A percentile compares a stretch with the other conserved stretches of the same genome.
phyloP scores from a whole-genome alignment of 1,284 basidiomycete species.

The Mycosarcoma mackinlayi region DNA sequence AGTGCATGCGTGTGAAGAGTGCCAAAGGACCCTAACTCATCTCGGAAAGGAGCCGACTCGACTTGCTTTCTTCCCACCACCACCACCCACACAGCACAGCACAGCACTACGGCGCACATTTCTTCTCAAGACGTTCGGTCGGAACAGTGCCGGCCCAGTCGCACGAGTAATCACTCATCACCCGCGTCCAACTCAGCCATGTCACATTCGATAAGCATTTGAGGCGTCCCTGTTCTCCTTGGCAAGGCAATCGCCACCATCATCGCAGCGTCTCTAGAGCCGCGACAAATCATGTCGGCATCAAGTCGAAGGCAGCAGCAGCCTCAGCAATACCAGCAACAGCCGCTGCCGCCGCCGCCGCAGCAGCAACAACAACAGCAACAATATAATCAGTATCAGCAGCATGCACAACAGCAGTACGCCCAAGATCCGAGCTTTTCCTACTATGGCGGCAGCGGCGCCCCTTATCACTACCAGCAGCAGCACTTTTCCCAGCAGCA shows the following conservation, averaged over 20 bases:
- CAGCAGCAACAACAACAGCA: conserved; percentile 12
- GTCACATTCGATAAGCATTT: conserved; percentile 8
- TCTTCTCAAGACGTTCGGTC: conserved; percentile 4
- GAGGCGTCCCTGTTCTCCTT: neutral
- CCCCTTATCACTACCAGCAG: conserved; percentile 14
- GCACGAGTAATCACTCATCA: neutral
- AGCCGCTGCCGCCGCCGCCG: too few relatives aligned
- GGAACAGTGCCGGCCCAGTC: neutral
- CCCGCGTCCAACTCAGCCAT: conserved; percentile 16
- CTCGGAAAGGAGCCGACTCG: conserved; percentile 1
- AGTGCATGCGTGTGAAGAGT: too few relatives aligned
- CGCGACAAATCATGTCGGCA: conserved; percentile 51
- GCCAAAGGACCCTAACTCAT: conserved; percentile 1
- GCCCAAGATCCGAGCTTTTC: conserved; percentile 9
- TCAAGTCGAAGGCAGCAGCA: conserved; percentile 13
- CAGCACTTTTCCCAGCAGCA: conserved; percentile 16
- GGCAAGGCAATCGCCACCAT: neutral
- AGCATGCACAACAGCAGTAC: conserved; percentile 15
- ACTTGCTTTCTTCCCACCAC: neutral
- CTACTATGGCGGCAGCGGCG: conserved; percentile 1
- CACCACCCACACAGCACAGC: neutral
- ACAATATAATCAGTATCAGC: conserved; percentile 4
- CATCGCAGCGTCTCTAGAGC: too few relatives aligned
- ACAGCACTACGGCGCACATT: conserved; percentile 3
- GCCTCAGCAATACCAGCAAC: conserved; percentile 9